Base-by-base conservation (phyloP, 1,284 basidiomycete genomes). In the Rhizoctonia solani region DNA sequence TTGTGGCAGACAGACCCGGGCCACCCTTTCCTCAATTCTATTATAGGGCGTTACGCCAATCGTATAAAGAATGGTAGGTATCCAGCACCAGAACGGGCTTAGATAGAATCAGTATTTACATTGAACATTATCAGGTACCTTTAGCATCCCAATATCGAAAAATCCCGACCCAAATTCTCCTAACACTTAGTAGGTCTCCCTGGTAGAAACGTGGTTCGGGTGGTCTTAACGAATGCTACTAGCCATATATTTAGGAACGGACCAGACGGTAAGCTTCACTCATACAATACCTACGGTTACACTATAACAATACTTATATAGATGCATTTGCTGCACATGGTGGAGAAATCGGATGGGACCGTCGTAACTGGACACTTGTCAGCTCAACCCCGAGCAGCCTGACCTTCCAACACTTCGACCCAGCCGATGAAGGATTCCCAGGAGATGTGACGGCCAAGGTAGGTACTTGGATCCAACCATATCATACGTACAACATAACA, bases 321-420 rank as follows among this genome's bases (percentile, higher is more conserved):
- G 72, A 71, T 27, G 69, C 80, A 73, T 79, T 81, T 41, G 84
- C 82, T 3, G 75, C 85, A 0, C 83, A 85, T 71, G 83, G 83
- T 1, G 83, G 84, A 6, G 79, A 81, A 5, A 75, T 77, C 53
- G 84, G 84, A 44, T 85, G 82, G 81, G 80, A 81, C 68, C 76
- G 74, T 30, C 78, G 81, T 11, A 82, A 81, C 73, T 86, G 83
- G 83, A 84, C 81, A 1, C 70, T 84, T n/a, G 76, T 79, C 6
- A 72, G 76, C 2, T 77, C 75, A 58, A 77, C 78, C 1, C 69
- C 75, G 9, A 81, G 77, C 0, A 82, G 80, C 55, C 81, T 86
- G 11, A 82, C 80, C 0, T 85, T 81, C 71, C 76, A 77, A 66
- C 83, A 84, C 70, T 52, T 83, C 37, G 84, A 86, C 70, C 76